Base-by-base conservation (phyloP, 805 yeast genomes). In the Pichia manshurica region DNA sequence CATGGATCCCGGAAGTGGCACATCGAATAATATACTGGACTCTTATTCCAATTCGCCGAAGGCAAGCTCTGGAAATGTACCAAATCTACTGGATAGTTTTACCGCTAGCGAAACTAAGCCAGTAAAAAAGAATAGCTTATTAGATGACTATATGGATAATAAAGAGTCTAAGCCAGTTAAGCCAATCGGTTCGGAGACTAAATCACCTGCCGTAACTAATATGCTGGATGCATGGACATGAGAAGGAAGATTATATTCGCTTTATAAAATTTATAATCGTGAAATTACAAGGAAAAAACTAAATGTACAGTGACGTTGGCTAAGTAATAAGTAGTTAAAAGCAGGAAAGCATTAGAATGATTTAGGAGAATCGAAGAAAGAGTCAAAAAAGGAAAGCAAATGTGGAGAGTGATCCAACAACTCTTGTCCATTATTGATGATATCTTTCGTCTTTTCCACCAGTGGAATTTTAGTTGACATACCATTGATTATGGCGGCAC, bases 171-270 rank as follows among this genome's bases (percentile, higher is more conserved):
- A 34, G 7, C 7, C 29, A 7, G 29, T 8, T 25, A 10, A 10
- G 16, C 23, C 22, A n/a, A 1, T 15, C 21, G 38, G 5, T 20
- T 13, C 21, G 25, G 21, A 28, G 20, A 9, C 16, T 21, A 28
- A 6, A 33, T 25, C 17, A 17, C 15, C 7, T 10, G 35, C 73
- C 48, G 90, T 83, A 56, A 87, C 90, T 0, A 89, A 84, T 57
- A 82, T 84, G 89, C 44, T 79, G 84, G 60, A 75, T 87, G 0
- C 83, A 82, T 57, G 74, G 73, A 45, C 83, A 8, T 25, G 29
- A 25, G 29, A 25, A 25, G 7, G 29, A 7, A 25, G 29, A 25
- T 7, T 25, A 10, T 10, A 25, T 25, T 36, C 16, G 39, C 22
- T 36, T 37, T 55, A 46, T 42, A 20, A 35, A 19, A 38, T 13